phyloP scores from a whole-genome alignment of 805 yeast species.

The Cyberlindnera suaveolens region DNA sequence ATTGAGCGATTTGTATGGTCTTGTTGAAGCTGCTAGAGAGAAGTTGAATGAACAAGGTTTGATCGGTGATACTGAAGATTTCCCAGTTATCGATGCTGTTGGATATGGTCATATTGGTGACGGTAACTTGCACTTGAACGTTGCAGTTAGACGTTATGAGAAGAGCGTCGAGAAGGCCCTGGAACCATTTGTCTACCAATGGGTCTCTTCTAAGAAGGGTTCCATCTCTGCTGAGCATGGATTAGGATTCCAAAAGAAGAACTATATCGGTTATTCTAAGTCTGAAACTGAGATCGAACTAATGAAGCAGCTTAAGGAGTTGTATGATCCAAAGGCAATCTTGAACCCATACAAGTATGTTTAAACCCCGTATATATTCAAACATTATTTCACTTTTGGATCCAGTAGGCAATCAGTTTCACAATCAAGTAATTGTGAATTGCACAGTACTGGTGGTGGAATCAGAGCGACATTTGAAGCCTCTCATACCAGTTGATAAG shows the following conservation, averaged over 20 bases:
- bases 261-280: conserved; percentile 82
- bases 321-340: conserved; percentile 86
- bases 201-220: conserved; percentile 66
- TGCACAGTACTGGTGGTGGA: no score
- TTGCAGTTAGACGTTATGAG: conserved; percentile 78
- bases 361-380: conserved; percentile 22
- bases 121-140: conserved; percentile 92
- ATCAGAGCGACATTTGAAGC: no score
- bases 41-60: conserved; percentile 52
- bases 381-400: not conserved
- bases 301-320: conserved; percentile 74
- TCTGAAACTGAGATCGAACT: conserved; percentile 59
- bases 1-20: conserved; percentile 67
- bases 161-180: conserved; percentile 72
- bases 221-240: conserved; percentile 98
- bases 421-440: not conserved
- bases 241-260: conserved; percentile 92
- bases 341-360: conserved; percentile 93
- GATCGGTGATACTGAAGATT: conserved; percentile 54
- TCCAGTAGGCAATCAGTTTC: not conserved
- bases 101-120: conserved; percentile 99
- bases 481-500: no score
- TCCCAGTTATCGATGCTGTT: conserved; percentile 82
- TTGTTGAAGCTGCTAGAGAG: conserved; percentile 73
- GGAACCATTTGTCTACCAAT: conserved; percentile 95